Conservation (phyloP, 1,284 basidiomycete species). For the Naganishia sp. region DNA sequence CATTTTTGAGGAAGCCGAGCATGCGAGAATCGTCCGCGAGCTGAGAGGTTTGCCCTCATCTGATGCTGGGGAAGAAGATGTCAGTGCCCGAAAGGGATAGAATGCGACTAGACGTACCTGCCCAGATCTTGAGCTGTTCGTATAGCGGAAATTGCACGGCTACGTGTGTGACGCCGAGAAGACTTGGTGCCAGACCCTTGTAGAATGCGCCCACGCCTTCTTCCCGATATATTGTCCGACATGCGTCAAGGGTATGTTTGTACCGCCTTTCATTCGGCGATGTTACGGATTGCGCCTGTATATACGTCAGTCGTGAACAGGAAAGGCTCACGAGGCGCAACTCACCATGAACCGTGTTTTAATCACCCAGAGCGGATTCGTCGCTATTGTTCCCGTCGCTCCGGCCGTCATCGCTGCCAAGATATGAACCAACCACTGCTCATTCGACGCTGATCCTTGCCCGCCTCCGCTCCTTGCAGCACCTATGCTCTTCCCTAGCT, state of each 20-base stretch:
- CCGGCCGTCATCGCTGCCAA: slow-evolving; percentile 90
- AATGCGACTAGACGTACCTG: slow-evolving; percentile 63
- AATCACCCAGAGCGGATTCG: slow-evolving; percentile 94
- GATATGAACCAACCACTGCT: slow-evolving; percentile 64
- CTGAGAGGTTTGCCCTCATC: slow-evolving; percentile 62
- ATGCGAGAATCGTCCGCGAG: slow-evolving; percentile 72
- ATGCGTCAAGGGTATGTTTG: slow-evolving; percentile 82
- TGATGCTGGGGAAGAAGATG: slow-evolving; percentile 44
- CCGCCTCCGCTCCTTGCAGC: slow-evolving; percentile 23
- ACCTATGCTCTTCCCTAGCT: slow-evolving; percentile 38
- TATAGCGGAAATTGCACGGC: slow-evolving; percentile 96
- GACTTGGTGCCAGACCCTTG: slow-evolving; percentile 80
- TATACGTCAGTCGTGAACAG: not conserved
- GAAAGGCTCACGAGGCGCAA: slow-evolving; percentile 34
- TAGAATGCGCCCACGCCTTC: slow-evolving; percentile 87
- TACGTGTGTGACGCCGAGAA: slow-evolving; percentile 87
- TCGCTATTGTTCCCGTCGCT: slow-evolving; percentile 82
- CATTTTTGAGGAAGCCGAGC: slow-evolving; percentile 89
- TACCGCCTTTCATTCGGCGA: slow-evolving; percentile 72
- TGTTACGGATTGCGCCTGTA: slow-evolving; percentile 58
- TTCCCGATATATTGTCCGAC: slow-evolving; percentile 76
- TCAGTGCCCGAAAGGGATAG: not conserved
- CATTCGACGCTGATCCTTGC: slow-evolving; percentile 32
- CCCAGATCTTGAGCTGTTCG: slow-evolving; percentile 79
- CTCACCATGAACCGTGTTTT: slow-evolving; percentile 95